Base-by-base conservation (phyloP, 257 asterid species). In the Misopates orontium region DNA sequence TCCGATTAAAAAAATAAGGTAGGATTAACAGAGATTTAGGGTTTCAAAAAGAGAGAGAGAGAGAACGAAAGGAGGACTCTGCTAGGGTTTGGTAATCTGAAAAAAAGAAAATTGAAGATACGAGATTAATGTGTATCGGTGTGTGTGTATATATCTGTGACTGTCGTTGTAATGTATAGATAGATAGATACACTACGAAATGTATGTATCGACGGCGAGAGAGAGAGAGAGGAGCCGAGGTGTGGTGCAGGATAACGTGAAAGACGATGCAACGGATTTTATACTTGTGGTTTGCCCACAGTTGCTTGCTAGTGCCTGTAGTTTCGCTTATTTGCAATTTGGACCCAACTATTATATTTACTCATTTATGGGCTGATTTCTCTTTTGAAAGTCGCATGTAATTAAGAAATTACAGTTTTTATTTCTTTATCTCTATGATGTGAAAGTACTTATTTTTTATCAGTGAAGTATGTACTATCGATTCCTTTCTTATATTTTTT, bases 31-130 rank as follows among this genome's bases (percentile, higher is more conserved):
- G 36, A 36, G 31, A 62, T 56, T 31, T 67, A 78, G 76, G 84
- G 71, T 68, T 75, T 66, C 70, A 28, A 56, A 69, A 12, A 13
- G 20, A 20, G 19, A 17, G 53, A 53, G 24, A n/a, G n/a, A n/a
- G n/a, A n/a, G n/a, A n/a, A n/a, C 52, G 22, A 45, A 59, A 51
- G 70, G 70, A 65, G 77, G 60, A 63, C 17, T 17, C 20, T 1
- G 9, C 63, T 70, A 73, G 77, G 75, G 79, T 69, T 75, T 65
- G 76, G 78, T 21, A 39, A 62, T 68, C 55, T 17, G 42, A 2
- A 9, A n/a, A 18, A 14, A 8, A 32, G 14, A 25, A 47, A n/a
- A n/a, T n/a, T n/a, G n/a, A n/a, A n/a, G n/a, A n/a, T n/a, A n/a
- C n/a, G n/a, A n/a, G n/a, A n/a, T n/a, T n/a, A n/a, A n/a, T n/a